Evolutionary conservation across 2,329 filamentous ascomycete species (phyloP), one percentile per base, ranked within the genome.

Genomic region (Didymosphaeria variabile): DNA sequence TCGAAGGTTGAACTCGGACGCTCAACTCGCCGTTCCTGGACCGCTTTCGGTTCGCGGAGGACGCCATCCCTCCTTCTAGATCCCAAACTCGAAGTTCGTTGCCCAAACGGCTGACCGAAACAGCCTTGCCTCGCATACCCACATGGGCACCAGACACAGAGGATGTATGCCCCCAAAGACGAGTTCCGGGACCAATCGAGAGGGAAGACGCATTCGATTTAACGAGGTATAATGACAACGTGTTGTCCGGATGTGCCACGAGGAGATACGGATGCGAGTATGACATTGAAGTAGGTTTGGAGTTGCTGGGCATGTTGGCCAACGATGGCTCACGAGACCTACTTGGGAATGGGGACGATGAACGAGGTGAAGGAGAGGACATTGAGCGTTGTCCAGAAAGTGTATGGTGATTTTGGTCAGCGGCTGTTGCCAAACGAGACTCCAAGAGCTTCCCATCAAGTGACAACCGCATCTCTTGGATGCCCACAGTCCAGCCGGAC

Each of bases 91-190:
- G 87, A 10, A 86, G 69, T 63, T 85, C 83, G 46, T 84, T 89
- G 31, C 93, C 93, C n/a, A 88, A 84, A 21, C 85, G 85, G 78
- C 91, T 95, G 54, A 97, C 90, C n/a, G 92, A 96, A 4, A 97
- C 91, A 0, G 93, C 94, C 77, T 94, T 96, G 19, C 93, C 93
- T 40, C 91, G 87, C 47, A 91, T 87, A 19, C 91, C 94, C 57
- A 97, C 92, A 71, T 96, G 90, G 8, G 92, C 93, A 34, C 92
- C 90, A 52, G 91, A 92, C 36, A 97, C 92, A 3, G 91, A 92
- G 1, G 93, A 96, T 0, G 94, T 97, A 73, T 97, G 94, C 8
- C 94, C 94, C 91, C 92, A 97, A 6, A 97, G 86, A 31, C 92
- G 86, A 65, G 89, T 90, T 0, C 91, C 92, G 0, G 88, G 81